These are phyloP conservation scores for Pleurotus pulmonarius DNA, from an alignment of 768 basidiomycete genomes.

Conservation along the genomic window DNA sequence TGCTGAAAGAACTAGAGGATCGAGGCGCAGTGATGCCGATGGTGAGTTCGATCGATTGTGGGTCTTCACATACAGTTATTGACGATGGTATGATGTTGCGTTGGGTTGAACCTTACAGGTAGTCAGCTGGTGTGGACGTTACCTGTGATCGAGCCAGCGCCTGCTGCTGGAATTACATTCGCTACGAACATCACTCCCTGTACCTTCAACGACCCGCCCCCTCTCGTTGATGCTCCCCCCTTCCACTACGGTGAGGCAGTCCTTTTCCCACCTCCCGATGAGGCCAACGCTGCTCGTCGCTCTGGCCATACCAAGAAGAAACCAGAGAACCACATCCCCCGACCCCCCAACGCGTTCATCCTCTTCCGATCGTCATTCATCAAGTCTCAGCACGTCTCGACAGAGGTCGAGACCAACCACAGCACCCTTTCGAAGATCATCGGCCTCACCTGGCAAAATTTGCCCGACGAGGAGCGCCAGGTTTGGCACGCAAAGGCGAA, in stretches of 20 bases:
- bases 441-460: conserved; percentile 77
- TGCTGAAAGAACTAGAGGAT: conserved; percentile 38
- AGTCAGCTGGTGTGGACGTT: conserved; percentile 44
- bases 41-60: conserved; percentile 25
- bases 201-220: conserved; percentile 48
- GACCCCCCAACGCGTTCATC: conserved; percentile 85
- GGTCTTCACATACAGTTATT: background rate
- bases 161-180: conserved; percentile 44
- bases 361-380: conserved; percentile 84
- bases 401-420: conserved; percentile 78
- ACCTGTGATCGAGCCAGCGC: conserved; percentile 29
- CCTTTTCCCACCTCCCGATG: conserved; percentile 53
- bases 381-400: conserved; percentile 72
- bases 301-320: conserved; percentile 66
- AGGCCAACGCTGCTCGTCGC: conserved; percentile 34
- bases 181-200: conserved; percentile 55
- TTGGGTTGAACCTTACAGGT: conserved; percentile 20
- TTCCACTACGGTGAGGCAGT: conserved; percentile 30
- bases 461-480: conserved; percentile 71
- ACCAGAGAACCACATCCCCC: conserved; percentile 72
- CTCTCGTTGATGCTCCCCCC: conserved; percentile 29
- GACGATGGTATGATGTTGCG: conserved; percentile 5
- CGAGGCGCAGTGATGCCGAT: conserved; percentile 29
- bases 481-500: conserved; percentile 78
- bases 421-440: conserved; percentile 84